Evolutionary conservation across 1,284 basidiomycete species (phyloP), one percentile per base, ranked within the genome.

Genomic region (Sporisorium graminicola): DNA sequence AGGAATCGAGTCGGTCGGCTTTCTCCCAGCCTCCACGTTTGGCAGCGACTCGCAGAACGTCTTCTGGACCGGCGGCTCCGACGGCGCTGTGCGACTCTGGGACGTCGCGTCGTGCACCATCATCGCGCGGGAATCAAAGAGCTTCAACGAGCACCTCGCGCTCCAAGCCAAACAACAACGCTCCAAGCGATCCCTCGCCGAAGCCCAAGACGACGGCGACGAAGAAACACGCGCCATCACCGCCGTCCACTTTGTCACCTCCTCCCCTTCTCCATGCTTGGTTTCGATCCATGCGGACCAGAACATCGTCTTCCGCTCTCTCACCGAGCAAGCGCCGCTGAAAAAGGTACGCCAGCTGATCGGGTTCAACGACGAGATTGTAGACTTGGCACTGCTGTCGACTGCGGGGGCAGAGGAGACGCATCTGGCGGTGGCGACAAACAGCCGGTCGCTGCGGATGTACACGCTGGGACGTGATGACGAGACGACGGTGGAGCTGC

Each of bases 311-410:
- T 94, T 94, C 86, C 91, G 74, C 5, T 59, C 56, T 10, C 46
- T 76, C 13, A 58, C 27, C n/a, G 14, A 27, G 87, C 95, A 9
- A 86, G 88, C 8, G 89, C 43, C 43, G 87, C 89, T n/a, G 91
- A 91, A n/a, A 20, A 74, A 75, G 26, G 57, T 68, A 14, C 67
- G 77, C 16, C 95, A 98, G 80, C 87, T 99, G 70, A 91, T 99
- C 71, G 97, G 97, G 0, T 99, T 93, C 89, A 98, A 99, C 86
- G 97, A 99, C 86, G 95, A 99, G 86, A 95, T 99, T 78, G 93
- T 98, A 55, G 96, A 98, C 81, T 88, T 99, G 65, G 69, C 81
- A 7, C 67, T 85, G 5, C 67, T 85, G 0, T 60, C 77, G n/a
- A 33, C 74, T 16, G 62, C n/a, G 12, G 26, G 3, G 6, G 42